phyloP scores from a whole-genome alignment of 2,329 filamentous ascomycete species.

The Saccharata proteae region DNA sequence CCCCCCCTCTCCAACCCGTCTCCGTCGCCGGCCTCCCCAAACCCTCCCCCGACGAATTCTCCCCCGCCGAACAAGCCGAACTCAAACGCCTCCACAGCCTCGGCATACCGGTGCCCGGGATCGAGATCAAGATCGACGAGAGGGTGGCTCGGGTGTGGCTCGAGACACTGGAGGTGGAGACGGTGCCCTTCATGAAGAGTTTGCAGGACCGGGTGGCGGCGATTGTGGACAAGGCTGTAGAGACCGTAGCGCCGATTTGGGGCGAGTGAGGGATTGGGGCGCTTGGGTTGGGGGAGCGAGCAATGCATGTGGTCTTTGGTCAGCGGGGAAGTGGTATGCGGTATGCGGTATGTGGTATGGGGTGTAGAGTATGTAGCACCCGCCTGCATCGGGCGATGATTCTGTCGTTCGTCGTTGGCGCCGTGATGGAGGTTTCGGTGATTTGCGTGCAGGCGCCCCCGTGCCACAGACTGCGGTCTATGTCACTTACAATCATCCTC shows the following conservation, averaged over 20 bases:
- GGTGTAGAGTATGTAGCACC: too few species aligned
- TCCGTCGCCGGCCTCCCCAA: conserved; percentile 1
- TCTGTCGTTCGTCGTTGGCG: too few species aligned
- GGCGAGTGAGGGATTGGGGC: conserved; percentile 1
- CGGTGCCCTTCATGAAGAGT: conserved; percentile 62
- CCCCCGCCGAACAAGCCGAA: conserved; percentile 36
- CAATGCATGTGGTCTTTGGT: too few species aligned
- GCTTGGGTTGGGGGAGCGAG: neutral
- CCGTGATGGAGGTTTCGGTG: too few species aligned
- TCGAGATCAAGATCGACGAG: conserved; percentile 80
- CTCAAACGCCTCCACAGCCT: conserved; percentile 67
- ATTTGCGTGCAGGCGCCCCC: too few species aligned
- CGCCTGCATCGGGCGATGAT: too few species aligned
- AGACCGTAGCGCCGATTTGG: conserved; percentile 68
- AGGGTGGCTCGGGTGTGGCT: conserved; percentile 83
- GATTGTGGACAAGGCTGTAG: conserved; percentile 79
- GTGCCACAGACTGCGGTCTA: too few species aligned
- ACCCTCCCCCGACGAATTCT: conserved; percentile 9
- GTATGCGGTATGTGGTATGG: too few species aligned
- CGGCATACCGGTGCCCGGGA: conserved; percentile 81
- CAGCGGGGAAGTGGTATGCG: too few species aligned
- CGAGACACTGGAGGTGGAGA: conserved; percentile 82
- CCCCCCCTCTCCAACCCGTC: conserved; percentile 14
- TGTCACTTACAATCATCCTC: too few species aligned
- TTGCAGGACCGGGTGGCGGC: conserved; percentile 75